Conservation (phyloP, 2,329 filamentous ascomycete genomes). For the Nigrospora sphaerica region DNA sequence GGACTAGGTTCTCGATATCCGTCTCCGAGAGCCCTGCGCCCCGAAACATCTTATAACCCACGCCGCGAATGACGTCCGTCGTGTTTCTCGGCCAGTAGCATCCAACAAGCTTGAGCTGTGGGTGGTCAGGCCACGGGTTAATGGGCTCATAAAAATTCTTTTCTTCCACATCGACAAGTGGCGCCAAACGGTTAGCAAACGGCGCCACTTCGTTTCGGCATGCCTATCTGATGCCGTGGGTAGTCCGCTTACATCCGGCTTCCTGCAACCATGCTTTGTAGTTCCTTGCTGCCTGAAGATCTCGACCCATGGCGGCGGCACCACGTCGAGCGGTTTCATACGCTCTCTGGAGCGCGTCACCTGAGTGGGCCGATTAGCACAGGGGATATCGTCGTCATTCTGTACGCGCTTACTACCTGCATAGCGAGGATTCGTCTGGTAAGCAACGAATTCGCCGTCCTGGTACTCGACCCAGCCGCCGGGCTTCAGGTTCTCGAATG, state of each 20-base stretch:
- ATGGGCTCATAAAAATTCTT: neutral
- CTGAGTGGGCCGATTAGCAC: neutral
- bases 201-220: neutral
- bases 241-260: constrained; percentile 1
- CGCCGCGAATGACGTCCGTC: constrained; percentile 1
- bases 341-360: constrained; percentile 1
- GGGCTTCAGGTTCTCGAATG: constrained; percentile 2
- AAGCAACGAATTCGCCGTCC: neutral
- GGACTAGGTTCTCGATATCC: neutral
- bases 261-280: constrained; percentile 3
- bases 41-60: constrained; percentile 1
- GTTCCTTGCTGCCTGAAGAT: neutral
- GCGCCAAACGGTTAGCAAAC: neutral
- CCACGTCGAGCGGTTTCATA: neutral
- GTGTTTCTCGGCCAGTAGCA: constrained; percentile 2
- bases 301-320: neutral
- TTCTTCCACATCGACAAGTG: constrained; percentile 2
- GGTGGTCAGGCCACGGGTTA: neutral
- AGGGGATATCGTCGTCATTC: neutral
- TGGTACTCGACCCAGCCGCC: constrained; percentile 4
- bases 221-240: neutral
- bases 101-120: neutral
- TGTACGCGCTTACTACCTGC: neutral
- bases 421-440: neutral
- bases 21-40: neutral